Conservation (phyloP, 768 basidiomycete species). For the Trametes maxima region DNA sequence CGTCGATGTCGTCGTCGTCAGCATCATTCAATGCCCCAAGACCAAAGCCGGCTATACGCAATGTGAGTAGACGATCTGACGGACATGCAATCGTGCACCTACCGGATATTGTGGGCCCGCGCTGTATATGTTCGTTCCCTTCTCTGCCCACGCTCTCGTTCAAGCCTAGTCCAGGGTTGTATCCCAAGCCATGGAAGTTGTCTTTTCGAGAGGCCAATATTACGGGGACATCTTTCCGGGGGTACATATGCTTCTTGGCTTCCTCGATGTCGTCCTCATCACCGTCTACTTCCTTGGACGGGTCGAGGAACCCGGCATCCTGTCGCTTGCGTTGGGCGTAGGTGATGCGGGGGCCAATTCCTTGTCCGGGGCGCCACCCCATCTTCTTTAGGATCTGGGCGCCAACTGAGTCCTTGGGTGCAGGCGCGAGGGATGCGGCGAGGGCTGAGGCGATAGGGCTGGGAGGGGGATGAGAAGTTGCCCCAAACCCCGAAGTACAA, state of each 20-base stretch:
- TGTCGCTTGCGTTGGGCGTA: slow-evolving; percentile 74
- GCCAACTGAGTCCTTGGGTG: slow-evolving; percentile 80
- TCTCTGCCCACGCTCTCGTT: slow-evolving; percentile 56
- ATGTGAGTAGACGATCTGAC: not conserved
- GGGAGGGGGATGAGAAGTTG: not conserved
- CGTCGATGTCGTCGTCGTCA: slow-evolving; percentile 88
- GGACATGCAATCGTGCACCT: not conserved
- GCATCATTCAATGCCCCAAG: slow-evolving; percentile 90
- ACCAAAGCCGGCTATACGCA: slow-evolving; percentile 73
- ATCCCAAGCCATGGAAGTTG: slow-evolving; percentile 82
- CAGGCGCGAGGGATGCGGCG: slow-evolving; percentile 66
- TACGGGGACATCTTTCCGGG: slow-evolving; percentile 77
- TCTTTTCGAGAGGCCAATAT: slow-evolving; percentile 68
- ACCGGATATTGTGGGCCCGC: slow-evolving; percentile 66
- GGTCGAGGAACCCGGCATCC: slow-evolving; percentile 49
- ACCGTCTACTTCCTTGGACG: slow-evolving; percentile 58
- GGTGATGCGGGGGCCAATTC: slow-evolving; percentile 88
- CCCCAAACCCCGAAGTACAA: not conserved
- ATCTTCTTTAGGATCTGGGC: slow-evolving; percentile 89
- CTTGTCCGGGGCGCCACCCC: slow-evolving; percentile 94
- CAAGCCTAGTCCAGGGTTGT: slow-evolving; percentile 63
- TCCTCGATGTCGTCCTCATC: slow-evolving; percentile 71
- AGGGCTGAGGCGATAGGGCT: slow-evolving; percentile 69
- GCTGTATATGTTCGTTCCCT: slow-evolving; percentile 18
- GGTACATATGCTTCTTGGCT: slow-evolving; percentile 84